Conservation (phyloP, 257 asterid genomes). For the Rauvolfia tetraphylla region DNA sequence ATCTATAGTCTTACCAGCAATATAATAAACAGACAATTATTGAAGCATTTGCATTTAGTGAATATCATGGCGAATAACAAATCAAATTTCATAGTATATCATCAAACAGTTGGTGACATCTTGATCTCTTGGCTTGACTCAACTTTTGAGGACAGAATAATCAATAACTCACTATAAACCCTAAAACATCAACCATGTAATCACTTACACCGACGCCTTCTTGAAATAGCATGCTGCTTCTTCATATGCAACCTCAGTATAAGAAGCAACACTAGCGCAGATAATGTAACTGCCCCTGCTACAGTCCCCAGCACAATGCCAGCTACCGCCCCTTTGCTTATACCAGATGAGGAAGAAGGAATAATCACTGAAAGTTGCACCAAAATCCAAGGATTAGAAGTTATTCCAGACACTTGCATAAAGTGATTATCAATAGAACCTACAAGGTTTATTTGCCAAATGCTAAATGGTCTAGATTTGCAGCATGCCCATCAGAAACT, state of each 20-base stretch:
- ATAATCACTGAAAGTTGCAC: slow-evolving; percentile 38
- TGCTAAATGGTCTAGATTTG: not conserved
- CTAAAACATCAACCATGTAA: slow-evolving; percentile 17
- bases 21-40: too few species aligned
- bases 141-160: not conserved
- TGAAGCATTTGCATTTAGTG: not conserved
- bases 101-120: not conserved
- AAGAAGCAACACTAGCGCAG: slow-evolving; percentile 61
- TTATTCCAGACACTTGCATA: not conserved
- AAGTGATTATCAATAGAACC: not conserved
- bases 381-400: not conserved
- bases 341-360: slow-evolving; percentile 42
- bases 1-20: not conserved
- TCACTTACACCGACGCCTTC: slow-evolving; percentile 53
- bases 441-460: not conserved
- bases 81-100: slow-evolving; percentile 2
- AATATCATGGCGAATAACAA: not conserved
- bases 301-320: slow-evolving; percentile 75
- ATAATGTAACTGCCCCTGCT: slow-evolving; percentile 63
- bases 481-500: not conserved
- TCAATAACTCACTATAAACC: not conserved
- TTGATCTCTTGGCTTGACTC: not conserved
- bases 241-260: slow-evolving; percentile 48
- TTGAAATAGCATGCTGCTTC: slow-evolving; percentile 46
- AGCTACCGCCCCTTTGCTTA: slow-evolving; percentile 80